phyloP scores from a whole-genome alignment of 2,329 filamentous ascomycete species.

The Epichloe brachyelytri region DNA sequence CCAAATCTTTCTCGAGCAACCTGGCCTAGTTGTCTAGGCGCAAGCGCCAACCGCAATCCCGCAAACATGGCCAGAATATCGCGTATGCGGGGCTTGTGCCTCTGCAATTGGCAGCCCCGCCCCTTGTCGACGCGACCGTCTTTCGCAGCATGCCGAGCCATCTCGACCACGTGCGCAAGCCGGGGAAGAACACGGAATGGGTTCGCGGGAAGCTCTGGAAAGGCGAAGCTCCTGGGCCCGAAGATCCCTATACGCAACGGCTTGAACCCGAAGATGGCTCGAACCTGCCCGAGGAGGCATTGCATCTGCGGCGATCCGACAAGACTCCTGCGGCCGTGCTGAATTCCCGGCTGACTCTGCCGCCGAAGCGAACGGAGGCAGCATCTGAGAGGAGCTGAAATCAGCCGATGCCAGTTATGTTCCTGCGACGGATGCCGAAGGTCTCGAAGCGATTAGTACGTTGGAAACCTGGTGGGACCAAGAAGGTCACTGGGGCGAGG shows the following conservation, averaged over 20 bases:
- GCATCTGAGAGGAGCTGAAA: constrained; percentile 18
- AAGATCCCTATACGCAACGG: constrained; percentile 26
- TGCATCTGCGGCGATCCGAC: constrained; percentile 10
- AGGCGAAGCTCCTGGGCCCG: constrained; percentile 24
- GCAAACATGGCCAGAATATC: constrained; percentile 31
- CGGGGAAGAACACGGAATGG: constrained; percentile 23
- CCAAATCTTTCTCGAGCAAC: not conserved
- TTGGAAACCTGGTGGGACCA: constrained; percentile 41
- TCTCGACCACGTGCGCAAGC: constrained; percentile 23
- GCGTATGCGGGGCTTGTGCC: constrained; percentile 21
- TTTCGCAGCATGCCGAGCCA: constrained; percentile 15
- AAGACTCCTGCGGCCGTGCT: constrained; percentile 15
- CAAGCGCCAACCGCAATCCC: not conserved
- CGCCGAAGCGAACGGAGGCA: constrained; percentile 21
- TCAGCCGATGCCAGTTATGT: constrained; percentile 26
- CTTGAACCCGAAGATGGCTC: constrained; percentile 15
- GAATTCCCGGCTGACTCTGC: constrained; percentile 20
- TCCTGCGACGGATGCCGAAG: constrained; percentile 32
- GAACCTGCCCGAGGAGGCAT: constrained; percentile 20
- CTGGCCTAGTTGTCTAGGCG: not conserved
- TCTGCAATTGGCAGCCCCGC: constrained; percentile 15
- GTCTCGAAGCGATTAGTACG: constrained; percentile 33
- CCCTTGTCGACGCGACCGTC: constrained; percentile 13
- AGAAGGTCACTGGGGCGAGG: constrained; percentile 36
- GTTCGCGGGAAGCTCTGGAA: constrained; percentile 28